A percentile compares a stretch with the other conserved stretches of the same genome.
Evolutionary conservation across 306 rosid genomes (phyloP).

Genomic region (Trifolium subterraneum): DNA sequence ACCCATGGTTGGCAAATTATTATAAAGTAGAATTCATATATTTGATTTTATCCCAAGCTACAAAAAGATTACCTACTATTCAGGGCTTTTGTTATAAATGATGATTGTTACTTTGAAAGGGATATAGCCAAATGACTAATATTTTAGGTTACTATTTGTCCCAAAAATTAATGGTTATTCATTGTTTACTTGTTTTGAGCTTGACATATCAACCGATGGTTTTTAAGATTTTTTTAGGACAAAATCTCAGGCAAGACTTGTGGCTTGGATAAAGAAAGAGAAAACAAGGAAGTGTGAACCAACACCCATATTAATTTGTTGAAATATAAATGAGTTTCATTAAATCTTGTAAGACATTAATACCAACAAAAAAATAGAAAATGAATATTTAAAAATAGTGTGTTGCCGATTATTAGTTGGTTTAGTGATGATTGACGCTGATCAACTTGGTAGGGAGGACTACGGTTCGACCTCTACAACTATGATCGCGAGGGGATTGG

Average conservation of each 20-base stretch:
- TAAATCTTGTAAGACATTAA: no score
- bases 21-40: slow-evolving; percentile 29
- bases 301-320: no score
- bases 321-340: no score
- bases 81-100: slow-evolving; percentile 37
- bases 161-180: slow-evolving; percentile 40
- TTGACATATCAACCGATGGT: slow-evolving; percentile 38
- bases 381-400: no score
- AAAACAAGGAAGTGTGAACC: neutral
- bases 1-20: slow-evolving; percentile 44
- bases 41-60: slow-evolving; percentile 20
- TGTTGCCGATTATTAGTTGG: no score
- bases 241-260: neutral
- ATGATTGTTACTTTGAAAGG: slow-evolving; percentile 33
- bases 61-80: slow-evolving; percentile 35
- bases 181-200: slow-evolving; percentile 40
- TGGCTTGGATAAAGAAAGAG: slow-evolving; percentile 14
- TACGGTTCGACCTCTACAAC: no score
- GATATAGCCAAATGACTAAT: neutral
- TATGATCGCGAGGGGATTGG: no score
- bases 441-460: no score
- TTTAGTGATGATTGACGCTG: no score
- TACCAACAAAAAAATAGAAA: no score
- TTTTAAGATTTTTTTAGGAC: slow-evolving; percentile 28
- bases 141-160: slow-evolving; percentile 45